phyloP scores from a whole-genome alignment of 108 stramenopile genomes.

The Nitzschia sp. region DNA sequence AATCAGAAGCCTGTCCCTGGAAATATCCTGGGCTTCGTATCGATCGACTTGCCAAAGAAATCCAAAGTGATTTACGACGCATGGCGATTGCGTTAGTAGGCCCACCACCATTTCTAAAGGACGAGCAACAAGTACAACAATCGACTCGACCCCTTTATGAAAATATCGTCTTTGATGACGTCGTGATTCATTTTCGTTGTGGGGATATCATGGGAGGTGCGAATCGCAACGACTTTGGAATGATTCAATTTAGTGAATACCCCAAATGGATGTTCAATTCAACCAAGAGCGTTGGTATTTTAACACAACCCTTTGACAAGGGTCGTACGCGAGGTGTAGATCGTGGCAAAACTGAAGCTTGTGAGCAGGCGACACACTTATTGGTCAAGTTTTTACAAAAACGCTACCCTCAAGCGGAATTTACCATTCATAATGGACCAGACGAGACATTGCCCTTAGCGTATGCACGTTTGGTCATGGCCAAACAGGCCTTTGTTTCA shows the following conservation, averaged over 20 bases:
- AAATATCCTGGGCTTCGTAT: constrained; percentile 27
- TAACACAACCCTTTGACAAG: constrained; percentile 39
- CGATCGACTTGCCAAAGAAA: constrained; percentile 27
- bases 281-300: constrained; percentile 35
- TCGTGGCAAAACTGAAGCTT: constrained; percentile 7
- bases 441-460: constrained; percentile 38
- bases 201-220: constrained; percentile 38
- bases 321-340: constrained; percentile 6
- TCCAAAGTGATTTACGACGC: constrained; percentile 27
- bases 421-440: constrained; percentile 31
- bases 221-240: constrained; percentile 27
- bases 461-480: constrained; percentile 33
- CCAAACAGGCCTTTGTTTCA: constrained; percentile 29
- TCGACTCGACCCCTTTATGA: constrained; percentile 16
- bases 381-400: constrained; percentile 34
- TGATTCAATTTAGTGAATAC: constrained; percentile 40
- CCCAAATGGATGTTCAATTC: constrained; percentile 20
- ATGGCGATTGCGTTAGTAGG: constrained; percentile 38
- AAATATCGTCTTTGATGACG: constrained; percentile 35
- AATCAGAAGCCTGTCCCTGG: constrained; percentile 17
- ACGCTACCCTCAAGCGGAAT: constrained; percentile 15
- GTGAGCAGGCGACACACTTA: constrained; percentile 9
- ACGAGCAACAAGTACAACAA: neutral
- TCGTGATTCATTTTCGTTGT: constrained; percentile 48
- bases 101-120: neutral